These are phyloP conservation scores for Citrullus amarus DNA, from an alignment of 306 rosid genomes.

Conservation along the genomic window DNA sequence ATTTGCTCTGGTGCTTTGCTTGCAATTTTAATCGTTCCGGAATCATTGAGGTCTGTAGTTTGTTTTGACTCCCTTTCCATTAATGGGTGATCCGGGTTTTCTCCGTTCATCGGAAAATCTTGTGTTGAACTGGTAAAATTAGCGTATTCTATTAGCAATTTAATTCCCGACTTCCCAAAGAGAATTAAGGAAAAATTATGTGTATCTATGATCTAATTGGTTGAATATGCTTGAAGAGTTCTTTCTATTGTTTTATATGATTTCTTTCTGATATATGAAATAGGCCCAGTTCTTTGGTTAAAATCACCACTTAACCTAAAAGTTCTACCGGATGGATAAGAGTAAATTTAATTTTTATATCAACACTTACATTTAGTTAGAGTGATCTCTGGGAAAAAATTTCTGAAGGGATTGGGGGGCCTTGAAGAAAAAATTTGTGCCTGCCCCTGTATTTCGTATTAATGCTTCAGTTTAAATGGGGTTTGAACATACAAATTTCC, in stretches of 20 bases:
- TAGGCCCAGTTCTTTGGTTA: not conserved
- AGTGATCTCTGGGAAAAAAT: not conserved
- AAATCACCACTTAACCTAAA: not conserved
- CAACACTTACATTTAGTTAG: not conserved
- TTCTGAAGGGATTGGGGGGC: not conserved
- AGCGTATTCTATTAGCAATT: not conserved
- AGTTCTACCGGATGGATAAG: not conserved
- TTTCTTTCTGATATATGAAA: not conserved
- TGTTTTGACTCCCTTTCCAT: not conserved
- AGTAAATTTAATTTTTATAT: not conserved
- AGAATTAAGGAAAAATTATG: not conserved
- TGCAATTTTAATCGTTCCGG: not conserved
- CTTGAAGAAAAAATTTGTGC: not conserved
- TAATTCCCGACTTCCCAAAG: not conserved
- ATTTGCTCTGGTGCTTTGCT: not conserved
- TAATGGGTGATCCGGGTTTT: not conserved
- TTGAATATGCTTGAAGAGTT: not conserved
- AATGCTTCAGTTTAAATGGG: not conserved
- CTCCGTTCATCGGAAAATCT: not conserved
- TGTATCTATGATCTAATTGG: not conserved
- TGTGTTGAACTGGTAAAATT: not conserved
- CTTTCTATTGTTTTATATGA: not conserved
- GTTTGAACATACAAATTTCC: not conserved
- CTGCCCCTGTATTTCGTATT: not conserved
- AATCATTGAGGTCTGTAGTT: not conserved